A percentile compares a stretch with the other conserved stretches of the same genome.
Evolutionary conservation across 2,329 filamentous ascomycete species (phyloP).

Genomic region (Apiospora hydei): DNA sequence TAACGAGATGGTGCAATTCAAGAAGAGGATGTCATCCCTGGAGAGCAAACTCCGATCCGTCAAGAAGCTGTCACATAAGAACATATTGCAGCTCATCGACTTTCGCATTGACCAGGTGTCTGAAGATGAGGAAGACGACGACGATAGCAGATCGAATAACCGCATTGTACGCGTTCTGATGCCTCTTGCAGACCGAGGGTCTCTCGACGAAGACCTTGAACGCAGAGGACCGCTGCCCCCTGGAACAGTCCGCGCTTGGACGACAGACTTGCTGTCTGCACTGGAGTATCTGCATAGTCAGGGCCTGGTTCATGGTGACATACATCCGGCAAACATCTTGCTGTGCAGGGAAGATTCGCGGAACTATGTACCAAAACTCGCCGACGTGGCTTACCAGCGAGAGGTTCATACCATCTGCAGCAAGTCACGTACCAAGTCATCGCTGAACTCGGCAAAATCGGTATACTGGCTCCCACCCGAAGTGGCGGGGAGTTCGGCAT

Average conservation of each 20-base stretch:
- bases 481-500: constrained; percentile 67
- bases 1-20: constrained; percentile 69
- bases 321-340: constrained; percentile 82
- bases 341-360: constrained; percentile 74
- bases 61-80: constrained; percentile 77
- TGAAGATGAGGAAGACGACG: constrained; percentile 47
- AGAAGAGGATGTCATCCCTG: constrained; percentile 77
- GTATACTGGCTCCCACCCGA: constrained; percentile 87
- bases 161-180: constrained; percentile 82
- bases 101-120: constrained; percentile 74
- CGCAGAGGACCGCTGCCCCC: constrained; percentile 77
- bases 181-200: constrained; percentile 82
- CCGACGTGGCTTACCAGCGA: constrained; percentile 75
- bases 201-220: constrained; percentile 82
- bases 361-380: constrained; percentile 75
- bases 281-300: constrained; percentile 87
- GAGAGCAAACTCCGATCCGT: constrained; percentile 79
- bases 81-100: constrained; percentile 80
- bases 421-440: constrained; percentile 59
- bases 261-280: constrained; percentile 88
- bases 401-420: constrained; percentile 68
- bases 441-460: constrained; percentile 70
- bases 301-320: constrained; percentile 82
- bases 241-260: constrained; percentile 84
- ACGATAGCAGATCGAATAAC: constrained; percentile 29